These are phyloP conservation scores for Xerocomus potaroensis DNA, from an alignment of 768 basidiomycete genomes.

Conservation along the genomic window DNA sequence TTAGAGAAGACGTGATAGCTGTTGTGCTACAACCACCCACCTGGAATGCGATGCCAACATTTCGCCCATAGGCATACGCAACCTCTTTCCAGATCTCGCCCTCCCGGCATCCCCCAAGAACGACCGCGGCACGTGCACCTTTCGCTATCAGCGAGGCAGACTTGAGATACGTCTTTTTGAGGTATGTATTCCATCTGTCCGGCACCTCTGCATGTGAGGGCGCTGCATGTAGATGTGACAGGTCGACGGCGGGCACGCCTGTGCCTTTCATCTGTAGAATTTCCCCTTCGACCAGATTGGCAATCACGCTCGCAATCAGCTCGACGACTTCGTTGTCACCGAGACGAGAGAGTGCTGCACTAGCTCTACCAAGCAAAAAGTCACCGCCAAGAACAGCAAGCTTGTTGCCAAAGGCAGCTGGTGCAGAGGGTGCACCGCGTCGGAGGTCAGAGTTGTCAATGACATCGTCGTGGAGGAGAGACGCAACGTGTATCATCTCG, in stretches of 20 bases:
- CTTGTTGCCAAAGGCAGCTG: slow-evolving; percentile 85
- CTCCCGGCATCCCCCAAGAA: slow-evolving; percentile 77
- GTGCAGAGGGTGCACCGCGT: slow-evolving; percentile 63
- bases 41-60: slow-evolving; percentile 95
- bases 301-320: slow-evolving; percentile 84
- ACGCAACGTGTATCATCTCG: slow-evolving; percentile 98
- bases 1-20: neutral
- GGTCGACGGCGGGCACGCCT: slow-evolving; percentile 11
- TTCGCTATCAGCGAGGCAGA: slow-evolving; percentile 91
- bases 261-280: slow-evolving; percentile 65
- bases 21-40: slow-evolving; percentile 51
- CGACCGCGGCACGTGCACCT: slow-evolving; percentile 74
- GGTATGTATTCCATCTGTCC: slow-evolving; percentile 71
- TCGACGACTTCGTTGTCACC: slow-evolving; percentile 91
- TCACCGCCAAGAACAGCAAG: slow-evolving; percentile 92
- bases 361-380: slow-evolving; percentile 90
- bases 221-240: slow-evolving; percentile 43
- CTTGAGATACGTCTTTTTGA: slow-evolving; percentile 92
- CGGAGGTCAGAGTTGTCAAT: slow-evolving; percentile 71
- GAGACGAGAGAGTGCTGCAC: slow-evolving; percentile 79
- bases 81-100: slow-evolving; percentile 85
- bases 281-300: slow-evolving; percentile 96
- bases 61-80: slow-evolving; percentile 87
- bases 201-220: slow-evolving; percentile 26
- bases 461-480: slow-evolving; percentile 89